Base-by-base conservation (phyloP, 768 basidiomycete species). In the Kwoniella newhampshirensis region DNA sequence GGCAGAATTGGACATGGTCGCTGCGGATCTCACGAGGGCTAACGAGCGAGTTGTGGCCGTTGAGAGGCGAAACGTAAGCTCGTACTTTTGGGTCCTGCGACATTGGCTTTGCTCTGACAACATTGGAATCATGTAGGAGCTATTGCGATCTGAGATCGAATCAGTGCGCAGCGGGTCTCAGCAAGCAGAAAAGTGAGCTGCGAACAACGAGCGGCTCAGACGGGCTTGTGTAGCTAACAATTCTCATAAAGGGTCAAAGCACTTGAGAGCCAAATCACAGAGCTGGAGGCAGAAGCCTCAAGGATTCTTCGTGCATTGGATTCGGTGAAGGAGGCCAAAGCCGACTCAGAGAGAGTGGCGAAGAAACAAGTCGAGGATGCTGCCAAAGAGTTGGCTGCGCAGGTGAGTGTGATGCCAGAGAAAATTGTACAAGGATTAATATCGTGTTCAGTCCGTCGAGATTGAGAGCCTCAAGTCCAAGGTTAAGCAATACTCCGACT, bases 141-240 rank as follows among this genome's bases (percentile, higher is more conserved):
- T 90, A n/a, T 81, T 99, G 17, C 85, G 94, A 11, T 91, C 92
- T 20, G 93, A 97, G 75, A 93, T 97, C 45, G 96, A 98, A 75
- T 82, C 86, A 0, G 85, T 93, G 47, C 86, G 89, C 51, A 87
- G 85, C 47, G 92, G 89, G 12, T 73, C 74, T 26, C 65, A 59
- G 12, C 68, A 72, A 35, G 71, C 64, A 26, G 73, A 75, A 35
- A 56, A 68, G 72, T 71, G 25, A 48, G 69, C 53, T 26, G 1
- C 7, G 35, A 1, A 44, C 28, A 0, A 1, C 13, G 25, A 11
- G 25, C 7, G 6, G 21, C 18, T 17, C 21, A 36, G 12, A 27
- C 25, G 30, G 27, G 39, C n/a, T n/a, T n/a, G n/a, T n/a, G 1
- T 52, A 27, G 20, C 46, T 54, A 40, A 55, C 37, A 9, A 23